Base-by-base conservation (phyloP, 441 rosid genomes). In the Mallotus japonicus region DNA sequence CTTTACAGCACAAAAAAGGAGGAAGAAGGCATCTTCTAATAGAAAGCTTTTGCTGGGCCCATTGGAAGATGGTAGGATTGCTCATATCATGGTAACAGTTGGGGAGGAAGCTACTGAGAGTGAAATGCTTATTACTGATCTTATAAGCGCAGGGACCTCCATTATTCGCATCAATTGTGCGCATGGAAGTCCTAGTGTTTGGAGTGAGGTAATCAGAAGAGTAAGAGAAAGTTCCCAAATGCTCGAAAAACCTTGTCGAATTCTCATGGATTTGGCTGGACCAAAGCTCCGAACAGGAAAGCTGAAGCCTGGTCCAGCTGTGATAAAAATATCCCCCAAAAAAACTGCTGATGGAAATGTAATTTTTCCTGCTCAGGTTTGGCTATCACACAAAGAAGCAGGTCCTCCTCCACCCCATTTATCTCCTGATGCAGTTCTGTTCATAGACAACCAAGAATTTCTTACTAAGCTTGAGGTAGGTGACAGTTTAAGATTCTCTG, bases 261-360 rank as follows among this genome's bases (percentile, higher is more conserved):
- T 88, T 81, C 92, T 86, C 74, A 90, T 88, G 90, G 95, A 90
- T 81, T 82, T 90, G 82, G 95, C 89, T 0, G 92, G 95, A 75
- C 95, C 95, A 72, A 90, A 90, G 75, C 86, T 90, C 70, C 88
- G 92, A 67, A 90, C 92, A 2, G 87, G 82, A 54, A 79, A 83
- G 51, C 70, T 88, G 51, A 83, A 82, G 72, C 82, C 89, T 47
- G 92, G 92, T 73, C 95, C 90, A 3, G 78, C 88, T 62, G 88
- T 86, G 65, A 75, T 80, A 55, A 90, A 90, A 84, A 71, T 90
- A 70, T 84, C 89, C 49, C 87, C 92, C 20, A 76, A 88, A 79
- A 88, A 78, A 85, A 77, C 81, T 78, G 89, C 87, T 60, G 76
- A 79, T 17, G 90, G 95, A 70, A 80, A 81, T 47, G 86, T 84